Evolutionary conservation across 169 alveolate genomes (phyloP).

Genomic region (Cryptosporidium bovis): DNA sequence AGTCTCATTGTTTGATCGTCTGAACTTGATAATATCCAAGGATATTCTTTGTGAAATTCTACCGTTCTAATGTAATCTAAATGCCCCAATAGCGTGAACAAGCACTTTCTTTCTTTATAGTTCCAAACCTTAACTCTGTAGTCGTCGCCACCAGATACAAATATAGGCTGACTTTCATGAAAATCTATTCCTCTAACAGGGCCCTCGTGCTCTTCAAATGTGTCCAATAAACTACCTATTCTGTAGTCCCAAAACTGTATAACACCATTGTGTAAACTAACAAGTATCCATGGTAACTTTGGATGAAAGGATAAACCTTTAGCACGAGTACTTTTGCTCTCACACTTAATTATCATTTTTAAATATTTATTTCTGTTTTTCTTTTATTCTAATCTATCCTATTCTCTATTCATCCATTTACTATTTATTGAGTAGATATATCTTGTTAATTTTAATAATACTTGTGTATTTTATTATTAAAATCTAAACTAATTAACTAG

Average conservation of each 20-base stretch:
- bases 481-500: too few relatives aligned
- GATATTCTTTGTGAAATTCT: slow-evolving; percentile 94
- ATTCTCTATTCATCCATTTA: background rate
- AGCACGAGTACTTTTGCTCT: slow-evolving; percentile 93
- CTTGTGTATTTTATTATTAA: too few relatives aligned
- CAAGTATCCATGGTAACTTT: slow-evolving; percentile 93
- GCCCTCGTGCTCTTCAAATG: slow-evolving; percentile 94
- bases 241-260: slow-evolving; percentile 94
- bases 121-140: slow-evolving; percentile 94
- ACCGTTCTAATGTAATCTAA: slow-evolving; percentile 96
- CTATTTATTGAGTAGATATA: too few relatives aligned
- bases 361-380: slow-evolving; percentile 1
- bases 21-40: slow-evolving; percentile 94
- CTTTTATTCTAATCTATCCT: background rate
- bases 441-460: too few relatives aligned
- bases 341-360: slow-evolving; percentile 91
- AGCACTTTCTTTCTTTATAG: slow-evolving; percentile 89
- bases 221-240: slow-evolving; percentile 84
- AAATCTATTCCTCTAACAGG: slow-evolving; percentile 95
- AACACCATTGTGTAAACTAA: slow-evolving; percentile 93
- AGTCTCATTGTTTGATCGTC: slow-evolving; percentile 97
- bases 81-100: slow-evolving; percentile 94
- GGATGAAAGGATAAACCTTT: slow-evolving; percentile 97
- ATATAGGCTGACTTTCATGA: slow-evolving; percentile 94
- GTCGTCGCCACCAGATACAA: slow-evolving; percentile 97